These are phyloP conservation scores for Tilletia caries DNA, from an alignment of 1,284 basidiomycete species.

Conservation along the genomic window DNA sequence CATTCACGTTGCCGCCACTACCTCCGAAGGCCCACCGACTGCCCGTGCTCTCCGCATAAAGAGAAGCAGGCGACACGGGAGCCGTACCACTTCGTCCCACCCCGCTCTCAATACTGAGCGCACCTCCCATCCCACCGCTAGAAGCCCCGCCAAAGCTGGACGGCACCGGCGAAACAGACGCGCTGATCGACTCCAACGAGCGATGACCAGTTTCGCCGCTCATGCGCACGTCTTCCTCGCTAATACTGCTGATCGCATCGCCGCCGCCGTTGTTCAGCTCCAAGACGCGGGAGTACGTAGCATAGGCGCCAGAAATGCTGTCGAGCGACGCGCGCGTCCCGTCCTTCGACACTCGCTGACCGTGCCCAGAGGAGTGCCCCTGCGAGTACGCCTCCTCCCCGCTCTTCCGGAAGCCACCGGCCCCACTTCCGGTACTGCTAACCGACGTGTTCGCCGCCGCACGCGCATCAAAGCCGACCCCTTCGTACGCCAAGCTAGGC, in stretches of 20 bases:
- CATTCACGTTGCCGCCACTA: not conserved
- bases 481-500: conserved; percentile 55
- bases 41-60: not conserved
- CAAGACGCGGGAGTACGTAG: conserved; percentile 6
- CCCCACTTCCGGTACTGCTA: not conserved
- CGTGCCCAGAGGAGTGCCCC: not conserved
- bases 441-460: not conserved
- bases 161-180: not conserved
- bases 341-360: not conserved
- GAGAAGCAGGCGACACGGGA: no score
- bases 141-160: no score
- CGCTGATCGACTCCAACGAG: not conserved
- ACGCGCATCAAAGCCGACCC: not conserved
- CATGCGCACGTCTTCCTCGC: not conserved
- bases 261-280: not conserved
- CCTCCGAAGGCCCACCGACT: no score
- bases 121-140: no score
- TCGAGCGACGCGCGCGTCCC: not conserved
- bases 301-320: conserved; percentile 1
- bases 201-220: not conserved
- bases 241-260: not conserved
- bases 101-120: no score
- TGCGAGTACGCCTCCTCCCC: not conserved
- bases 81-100: no score
- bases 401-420: not conserved